A percentile compares a stretch with the other conserved stretches of the same genome.
Evolutionary conservation across 148 eudicot genomes (phyloP).

Genomic region (Dysphania ambrosioides): DNA sequence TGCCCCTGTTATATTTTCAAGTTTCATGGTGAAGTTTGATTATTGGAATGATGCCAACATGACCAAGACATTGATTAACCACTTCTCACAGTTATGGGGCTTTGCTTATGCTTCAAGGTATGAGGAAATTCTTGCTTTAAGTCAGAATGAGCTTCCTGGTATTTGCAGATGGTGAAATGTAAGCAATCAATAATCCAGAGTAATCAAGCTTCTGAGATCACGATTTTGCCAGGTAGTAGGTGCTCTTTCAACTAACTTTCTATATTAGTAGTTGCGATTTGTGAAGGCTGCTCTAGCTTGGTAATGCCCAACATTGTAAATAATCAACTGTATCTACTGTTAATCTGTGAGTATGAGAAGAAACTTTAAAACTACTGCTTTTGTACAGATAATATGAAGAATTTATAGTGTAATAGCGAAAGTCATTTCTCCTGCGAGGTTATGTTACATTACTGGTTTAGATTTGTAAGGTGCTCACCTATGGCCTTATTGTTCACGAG

Average conservation of each 20-base stretch:
- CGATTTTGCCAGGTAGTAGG: conserved; percentile 14
- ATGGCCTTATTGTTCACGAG: neutral
- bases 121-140: conserved; percentile 58
- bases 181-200: conserved; percentile 9
- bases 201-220: neutral
- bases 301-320: conserved; percentile 16
- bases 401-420: neutral
- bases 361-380: conserved; percentile 1
- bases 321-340: neutral
- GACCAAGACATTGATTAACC: neutral
- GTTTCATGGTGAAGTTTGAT: conserved; percentile 1
- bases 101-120: conserved; percentile 83
- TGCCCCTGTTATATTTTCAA: neutral
- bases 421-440: neutral
- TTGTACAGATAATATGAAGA: conserved; percentile 14
- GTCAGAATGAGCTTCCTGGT: conserved; percentile 74
- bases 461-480: neutral
- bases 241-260: conserved; percentile 18
- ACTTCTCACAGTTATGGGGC: conserved; percentile 75
- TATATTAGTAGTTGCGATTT: too few relatives aligned
- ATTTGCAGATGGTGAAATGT: conserved; percentile 57
- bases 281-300: too few relatives aligned
- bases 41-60: neutral
- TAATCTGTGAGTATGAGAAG: neutral
- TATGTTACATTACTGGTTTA: neutral